These are phyloP conservation scores for Trapa incisa DNA, from an alignment of 345 rosid genomes.

Conservation along the genomic window DNA sequence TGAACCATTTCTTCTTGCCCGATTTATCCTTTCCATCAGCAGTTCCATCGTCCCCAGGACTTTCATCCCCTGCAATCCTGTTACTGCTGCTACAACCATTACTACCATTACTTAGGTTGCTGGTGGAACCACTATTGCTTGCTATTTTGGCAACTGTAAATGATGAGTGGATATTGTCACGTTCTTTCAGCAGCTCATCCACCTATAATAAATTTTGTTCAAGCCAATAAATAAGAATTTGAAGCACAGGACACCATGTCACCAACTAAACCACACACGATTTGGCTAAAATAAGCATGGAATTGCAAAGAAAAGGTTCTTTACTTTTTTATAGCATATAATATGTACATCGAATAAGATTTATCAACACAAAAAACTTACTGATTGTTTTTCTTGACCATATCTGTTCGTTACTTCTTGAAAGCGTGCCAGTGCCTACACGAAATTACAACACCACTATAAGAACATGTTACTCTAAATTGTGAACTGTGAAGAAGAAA, in stretches of 20 bases:
- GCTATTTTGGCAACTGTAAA: conserved; percentile 44
- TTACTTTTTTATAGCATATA: too few relatives aligned
- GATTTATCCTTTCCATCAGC: conserved; percentile 79
- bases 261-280: not conserved
- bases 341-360: not conserved
- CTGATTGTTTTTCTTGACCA: conserved; percentile 82
- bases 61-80: conserved; percentile 52
- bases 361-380: conserved; percentile 22
- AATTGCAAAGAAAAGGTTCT: not conserved
- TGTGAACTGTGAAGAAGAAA: conserved; percentile 1
- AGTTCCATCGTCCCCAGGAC: conserved; percentile 59
- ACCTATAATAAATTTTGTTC: conserved; percentile 32
- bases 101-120: conserved; percentile 13
- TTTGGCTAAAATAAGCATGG: not conserved
- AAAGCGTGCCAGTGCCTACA: conserved; percentile 88
- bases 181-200: conserved; percentile 78
- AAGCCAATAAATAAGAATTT: not conserved
- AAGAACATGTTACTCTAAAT: conserved; percentile 2
- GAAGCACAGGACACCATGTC: not conserved
- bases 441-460: conserved; percentile 9
- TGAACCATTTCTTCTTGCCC: conserved; percentile 87
- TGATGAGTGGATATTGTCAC: conserved; percentile 63
- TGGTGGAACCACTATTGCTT: conserved; percentile 5
- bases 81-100: conserved; percentile 53
- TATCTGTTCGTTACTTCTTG: conserved; percentile 94